phyloP scores from a whole-genome alignment of 192 early-diverging fungal genomes.

The Oehlia diaphana region DNA sequence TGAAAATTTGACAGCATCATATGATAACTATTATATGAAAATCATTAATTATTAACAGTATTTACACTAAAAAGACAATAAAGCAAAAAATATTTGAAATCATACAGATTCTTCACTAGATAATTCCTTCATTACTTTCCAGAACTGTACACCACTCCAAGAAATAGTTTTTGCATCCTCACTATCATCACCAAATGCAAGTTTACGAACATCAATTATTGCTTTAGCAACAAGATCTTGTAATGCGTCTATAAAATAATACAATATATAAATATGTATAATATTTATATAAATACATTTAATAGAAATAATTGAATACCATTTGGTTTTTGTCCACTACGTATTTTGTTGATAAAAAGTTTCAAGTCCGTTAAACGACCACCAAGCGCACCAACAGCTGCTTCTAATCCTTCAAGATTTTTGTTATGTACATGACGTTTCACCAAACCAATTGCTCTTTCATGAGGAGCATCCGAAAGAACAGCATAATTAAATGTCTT shows the following conservation, averaged over 20 bases:
- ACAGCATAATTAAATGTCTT: slow-evolving; percentile 67
- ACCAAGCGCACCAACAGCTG: slow-evolving; percentile 71
- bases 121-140: slow-evolving; percentile 78
- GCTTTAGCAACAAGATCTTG: slow-evolving; percentile 80
- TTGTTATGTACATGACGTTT: slow-evolving; percentile 44
- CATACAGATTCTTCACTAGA: slow-evolving; percentile 31
- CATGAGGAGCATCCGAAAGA: slow-evolving; percentile 70
- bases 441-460: slow-evolving; percentile 63
- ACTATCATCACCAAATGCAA: slow-evolving; percentile 73
- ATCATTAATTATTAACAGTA: not conserved
- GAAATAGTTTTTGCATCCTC: slow-evolving; percentile 38
- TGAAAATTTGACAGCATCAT: slow-evolving; percentile 80
- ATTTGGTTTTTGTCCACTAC: slow-evolving; percentile 59
- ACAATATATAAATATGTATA: slow-evolving; percentile 5
- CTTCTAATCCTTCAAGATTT: slow-evolving; percentile 38
- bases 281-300: not conserved
- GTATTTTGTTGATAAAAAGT: slow-evolving; percentile 86
- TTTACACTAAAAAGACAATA: slow-evolving; percentile 17
- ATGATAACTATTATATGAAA: slow-evolving; percentile 55
- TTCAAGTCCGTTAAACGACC: slow-evolving; percentile 91
- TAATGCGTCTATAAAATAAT: slow-evolving; percentile 60
- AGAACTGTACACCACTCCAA: slow-evolving; percentile 93
- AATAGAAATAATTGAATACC: slow-evolving; percentile 43
- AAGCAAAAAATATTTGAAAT: not conserved
- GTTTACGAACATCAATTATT: slow-evolving; percentile 86